Evolutionary conservation across 2,329 filamentous ascomycete species (phyloP).

Genomic region (Ophiostoma sp.): DNA sequence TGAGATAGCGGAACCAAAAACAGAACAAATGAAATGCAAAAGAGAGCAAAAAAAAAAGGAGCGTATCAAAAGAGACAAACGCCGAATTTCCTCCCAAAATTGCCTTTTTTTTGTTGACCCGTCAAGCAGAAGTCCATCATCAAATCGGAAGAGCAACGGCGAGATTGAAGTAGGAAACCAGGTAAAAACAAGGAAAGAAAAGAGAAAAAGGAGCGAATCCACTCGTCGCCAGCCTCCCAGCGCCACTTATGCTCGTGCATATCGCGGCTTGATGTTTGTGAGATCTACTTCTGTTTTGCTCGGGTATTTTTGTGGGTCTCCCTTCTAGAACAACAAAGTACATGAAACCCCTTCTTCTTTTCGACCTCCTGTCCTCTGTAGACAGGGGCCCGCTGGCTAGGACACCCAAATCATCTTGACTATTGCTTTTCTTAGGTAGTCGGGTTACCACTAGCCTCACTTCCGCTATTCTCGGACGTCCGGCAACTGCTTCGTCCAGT

Average conservation of each 20-base stretch:
- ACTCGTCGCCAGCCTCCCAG: background rate
- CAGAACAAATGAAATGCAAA: background rate
- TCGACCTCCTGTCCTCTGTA: background rate
- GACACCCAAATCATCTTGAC: background rate
- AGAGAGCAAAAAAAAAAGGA: constrained; percentile 11
- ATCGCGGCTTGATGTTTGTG: background rate
- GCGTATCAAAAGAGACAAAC: constrained; percentile 5
- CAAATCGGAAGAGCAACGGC: background rate
- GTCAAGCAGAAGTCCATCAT: background rate
- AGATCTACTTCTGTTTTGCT: background rate
- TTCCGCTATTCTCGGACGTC: constrained; percentile 12
- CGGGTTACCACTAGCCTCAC: background rate
- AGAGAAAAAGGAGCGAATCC: background rate
- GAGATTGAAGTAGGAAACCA: background rate
- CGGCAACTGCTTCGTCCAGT: background rate
- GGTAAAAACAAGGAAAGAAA: background rate
- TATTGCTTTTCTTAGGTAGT: background rate
- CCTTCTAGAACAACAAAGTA: constrained; percentile 18
- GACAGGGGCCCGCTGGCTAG: too few species aligned
- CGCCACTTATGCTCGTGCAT: constrained; percentile 8
- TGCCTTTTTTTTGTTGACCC: background rate
- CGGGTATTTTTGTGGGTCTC: constrained; percentile 20
- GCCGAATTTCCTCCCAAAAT: background rate
- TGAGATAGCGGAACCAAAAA: background rate
- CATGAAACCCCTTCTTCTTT: background rate